These are phyloP conservation scores for Hyaloscypha hepaticicola DNA, from an alignment of 495 filamentous ascomycete genomes.

Conservation along the genomic window DNA sequence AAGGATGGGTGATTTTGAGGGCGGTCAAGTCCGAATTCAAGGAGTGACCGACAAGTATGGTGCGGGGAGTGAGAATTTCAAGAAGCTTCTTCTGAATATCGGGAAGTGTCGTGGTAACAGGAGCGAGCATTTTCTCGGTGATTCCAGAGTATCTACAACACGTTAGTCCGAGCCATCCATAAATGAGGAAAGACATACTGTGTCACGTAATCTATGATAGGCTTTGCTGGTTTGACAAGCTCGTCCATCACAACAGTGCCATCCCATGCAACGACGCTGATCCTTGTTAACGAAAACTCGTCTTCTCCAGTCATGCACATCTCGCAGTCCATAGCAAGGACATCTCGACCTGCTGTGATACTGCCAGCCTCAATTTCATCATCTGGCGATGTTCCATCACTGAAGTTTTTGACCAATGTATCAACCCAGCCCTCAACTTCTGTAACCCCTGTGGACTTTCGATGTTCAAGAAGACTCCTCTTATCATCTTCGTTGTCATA, in stretches of 20 bases:
- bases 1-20: slow-evolving; percentile 82
- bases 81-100: slow-evolving; percentile 83
- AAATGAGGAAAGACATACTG: slow-evolving; percentile 48
- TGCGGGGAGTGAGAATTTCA: slow-evolving; percentile 65
- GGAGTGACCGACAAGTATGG: slow-evolving; percentile 88
- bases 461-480: slow-evolving; percentile 45
- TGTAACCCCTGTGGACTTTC: slow-evolving; percentile 35
- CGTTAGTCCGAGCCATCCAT: too few species aligned
- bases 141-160: slow-evolving; percentile 71
- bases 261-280: slow-evolving; percentile 85
- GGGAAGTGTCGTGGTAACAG: slow-evolving; percentile 75
- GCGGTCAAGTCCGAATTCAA: slow-evolving; percentile 86
- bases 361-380: slow-evolving; percentile 73
- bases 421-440: slow-evolving; percentile 78
- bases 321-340: slow-evolving; percentile 89
- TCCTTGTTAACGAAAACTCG: slow-evolving; percentile 77
- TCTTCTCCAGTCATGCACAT: slow-evolving; percentile 85
- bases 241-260: slow-evolving; percentile 80
- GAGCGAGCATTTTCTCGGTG: slow-evolving; percentile 74
- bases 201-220: slow-evolving; percentile 88
- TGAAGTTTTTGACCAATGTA: slow-evolving; percentile 61
- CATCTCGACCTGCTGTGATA: slow-evolving; percentile 76
- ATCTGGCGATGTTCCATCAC: slow-evolving; percentile 66
- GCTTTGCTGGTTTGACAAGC: slow-evolving; percentile 83
- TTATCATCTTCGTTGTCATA: slow-evolving; percentile 45